Evolutionary conservation across 257 asterid species (phyloP), one percentile per base, ranked within the genome.

Genomic region (Mentha longifolia): DNA sequence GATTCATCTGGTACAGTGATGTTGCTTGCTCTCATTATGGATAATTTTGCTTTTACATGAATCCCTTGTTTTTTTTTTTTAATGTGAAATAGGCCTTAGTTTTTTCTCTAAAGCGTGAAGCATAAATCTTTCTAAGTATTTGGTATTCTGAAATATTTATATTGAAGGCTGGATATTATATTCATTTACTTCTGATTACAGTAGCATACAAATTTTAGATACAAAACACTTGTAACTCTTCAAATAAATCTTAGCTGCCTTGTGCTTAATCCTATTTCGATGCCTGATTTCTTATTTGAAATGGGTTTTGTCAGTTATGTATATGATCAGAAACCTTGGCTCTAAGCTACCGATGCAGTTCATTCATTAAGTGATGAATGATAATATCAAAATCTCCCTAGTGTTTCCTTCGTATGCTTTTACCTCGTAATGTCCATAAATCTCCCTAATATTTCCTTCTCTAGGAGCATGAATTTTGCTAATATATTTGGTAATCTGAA

Each of bases 1-100:
- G 91, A 84, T 89, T 80, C 99, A 95, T 85, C 99, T 92, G 99
- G 99, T 89, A 85, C 47, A n/a, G n/a, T 16, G n/a, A 14, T 14
- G 37, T 49, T 54, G 30, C 65, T 72, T 45, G 51, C 41, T 30
- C 41, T n/a, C 43, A n/a, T 17, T 76, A 22, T 12, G 9, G 65
- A 2, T 46, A 61, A 41, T 43, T 55, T 61, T 57, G 31, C 45
- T 76, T 63, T 70, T 28, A 60, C 52, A 49, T 7, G 43, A 43
- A 9, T 49, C 15, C 6, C 52, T 60, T 11, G n/a, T 14, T 45
- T 54, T 14, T 45, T 54, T 46, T n/a, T 30, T 19, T 22, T 0
- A 22, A 70, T 28, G 49, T 4, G 0, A 47, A 47, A 39, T 14
- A 22, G 46, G 20, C 43, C 49, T 28, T 55, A 49, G 55, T 52